These are phyloP conservation scores for Calophaca sinica DNA, from an alignment of 306 rosid species.

Conservation along the genomic window DNA sequence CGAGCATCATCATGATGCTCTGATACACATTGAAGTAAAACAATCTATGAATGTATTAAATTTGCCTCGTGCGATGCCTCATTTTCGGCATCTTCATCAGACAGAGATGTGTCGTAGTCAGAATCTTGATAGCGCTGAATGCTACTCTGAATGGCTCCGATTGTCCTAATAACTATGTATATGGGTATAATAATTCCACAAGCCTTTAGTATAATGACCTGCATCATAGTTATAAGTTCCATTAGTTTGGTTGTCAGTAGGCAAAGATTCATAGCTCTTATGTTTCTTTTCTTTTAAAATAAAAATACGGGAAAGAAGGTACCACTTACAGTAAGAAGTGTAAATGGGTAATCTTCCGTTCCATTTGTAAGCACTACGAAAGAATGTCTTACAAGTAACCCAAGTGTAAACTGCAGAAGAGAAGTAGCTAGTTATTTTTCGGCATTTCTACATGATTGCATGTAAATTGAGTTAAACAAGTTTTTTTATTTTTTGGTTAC, in stretches of 20 bases:
- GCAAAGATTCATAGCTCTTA: neutral
- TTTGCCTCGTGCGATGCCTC: slow-evolving; percentile 46
- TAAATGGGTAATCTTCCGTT: slow-evolving; percentile 78
- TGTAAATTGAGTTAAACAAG: neutral
- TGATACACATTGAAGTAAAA: slow-evolving; percentile 38
- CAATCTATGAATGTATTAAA: slow-evolving; percentile 40
- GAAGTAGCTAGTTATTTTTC: slow-evolving; percentile 23
- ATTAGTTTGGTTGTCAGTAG: neutral
- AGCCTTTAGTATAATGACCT: slow-evolving; percentile 67
- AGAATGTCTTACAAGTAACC: slow-evolving; percentile 79
- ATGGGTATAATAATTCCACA: slow-evolving; percentile 87
- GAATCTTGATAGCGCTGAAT: slow-evolving; percentile 52
- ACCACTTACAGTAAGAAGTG: slow-evolving; percentile 73
- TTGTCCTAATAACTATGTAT: slow-evolving; percentile 62
- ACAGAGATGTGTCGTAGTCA: slow-evolving; percentile 51
- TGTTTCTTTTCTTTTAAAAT: neutral
- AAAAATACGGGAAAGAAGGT: neutral
- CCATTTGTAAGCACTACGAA: slow-evolving; percentile 56
- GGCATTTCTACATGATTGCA: neutral
- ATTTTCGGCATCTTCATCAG: slow-evolving; percentile 52
- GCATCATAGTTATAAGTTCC: slow-evolving; percentile 3
- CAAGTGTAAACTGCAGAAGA: slow-evolving; percentile 70
- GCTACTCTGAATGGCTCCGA: slow-evolving; percentile 63
- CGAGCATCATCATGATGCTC: slow-evolving; percentile 47
- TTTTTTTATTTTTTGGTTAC: no score